Evolutionary conservation across 2,329 filamentous ascomycete genomes (phyloP), one percentile per base, ranked within the genome.

Genomic region (Aspergillus niger): DNA sequence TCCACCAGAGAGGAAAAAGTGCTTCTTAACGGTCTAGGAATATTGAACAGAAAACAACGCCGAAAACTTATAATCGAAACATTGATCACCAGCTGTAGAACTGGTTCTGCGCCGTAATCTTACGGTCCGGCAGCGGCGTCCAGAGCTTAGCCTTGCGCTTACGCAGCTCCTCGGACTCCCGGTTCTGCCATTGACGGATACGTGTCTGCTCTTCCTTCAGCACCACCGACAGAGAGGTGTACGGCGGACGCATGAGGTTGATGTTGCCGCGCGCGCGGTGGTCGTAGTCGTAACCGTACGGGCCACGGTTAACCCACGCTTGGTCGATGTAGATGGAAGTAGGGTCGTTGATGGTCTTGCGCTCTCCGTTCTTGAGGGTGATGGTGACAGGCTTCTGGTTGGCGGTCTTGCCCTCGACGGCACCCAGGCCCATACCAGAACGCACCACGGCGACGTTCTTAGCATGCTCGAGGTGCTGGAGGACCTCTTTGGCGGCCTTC

Each of bases 131-230:
- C 56, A 98, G 80, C 69, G 93, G 91, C 11, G 90, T 85, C 94
- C 94, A 97, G 15, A 94, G 87, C 65, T 91, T 91, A 63, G 88
- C 85, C 71, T 88, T 88, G 57, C 85, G 82, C 75, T 90, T 84
- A 80, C 91, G 94, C 70, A 88, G 85, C 69, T 89, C 83, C 81
- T 91, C 94, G 67, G 87, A 87, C 73, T 91, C 84, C 60, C 88
- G 86, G 72, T 97, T 92, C 59, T 91, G 83, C 71, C 89, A 86
- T 73, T 92, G 85, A 62, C 95, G 86, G 70, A 97, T 88, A 57
- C 92, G 84, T 5, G 95, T 97, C 76, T 90, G 90, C 76, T 98
- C 93, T 75, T 99, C 95, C 80, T 98, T 99, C 73, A 99, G 81
- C 13, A 97, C 76, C 38, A 99, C 79, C 0, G 89, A 87, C 62